phyloP scores from a whole-genome alignment of 2,329 filamentous ascomycete genomes.

The Hypoxylon sp. region DNA sequence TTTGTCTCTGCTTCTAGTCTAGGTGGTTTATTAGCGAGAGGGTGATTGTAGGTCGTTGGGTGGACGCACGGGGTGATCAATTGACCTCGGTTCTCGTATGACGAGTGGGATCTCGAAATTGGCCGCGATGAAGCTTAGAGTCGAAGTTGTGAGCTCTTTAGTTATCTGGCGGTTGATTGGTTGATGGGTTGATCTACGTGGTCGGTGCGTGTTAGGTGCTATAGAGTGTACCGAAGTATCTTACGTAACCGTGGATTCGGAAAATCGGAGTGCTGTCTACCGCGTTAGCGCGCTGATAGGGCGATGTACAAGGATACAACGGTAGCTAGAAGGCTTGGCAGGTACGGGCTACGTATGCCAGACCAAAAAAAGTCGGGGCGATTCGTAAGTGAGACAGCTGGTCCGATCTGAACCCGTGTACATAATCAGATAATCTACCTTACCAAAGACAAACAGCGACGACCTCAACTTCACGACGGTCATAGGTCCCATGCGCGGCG shows the following conservation, averaged over 20 bases:
- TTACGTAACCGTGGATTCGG: neutral
- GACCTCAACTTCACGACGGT: constrained; percentile 1
- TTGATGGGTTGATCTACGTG: constrained; percentile 15
- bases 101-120: constrained; percentile 22
- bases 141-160: constrained; percentile 33
- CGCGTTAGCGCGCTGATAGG: constrained; percentile 7
- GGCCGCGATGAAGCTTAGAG: constrained; percentile 29
- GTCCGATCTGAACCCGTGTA: constrained; percentile 26
- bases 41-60: neutral
- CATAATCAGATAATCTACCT: neutral
- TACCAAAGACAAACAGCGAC: neutral
- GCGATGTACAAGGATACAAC: constrained; percentile 5
- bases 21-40: constrained; percentile 17
- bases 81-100: constrained; percentile 49
- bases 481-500: constrained; percentile 48
- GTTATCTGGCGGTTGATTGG: too few relatives aligned
- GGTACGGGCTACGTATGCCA: constrained; percentile 55
- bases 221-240: neutral
- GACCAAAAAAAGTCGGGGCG: constrained; percentile 40
- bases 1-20: constrained; percentile 56
- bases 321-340: constrained; percentile 47
- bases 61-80: constrained; percentile 43
- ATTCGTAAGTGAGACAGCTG: constrained; percentile 43
- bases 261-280: constrained; percentile 24
- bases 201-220: constrained; percentile 27